Evolutionary conservation across 805 yeast genomes (phyloP), one percentile per base, ranked within the genome.

Genomic region (Nakazawaea molendinolei): DNA sequence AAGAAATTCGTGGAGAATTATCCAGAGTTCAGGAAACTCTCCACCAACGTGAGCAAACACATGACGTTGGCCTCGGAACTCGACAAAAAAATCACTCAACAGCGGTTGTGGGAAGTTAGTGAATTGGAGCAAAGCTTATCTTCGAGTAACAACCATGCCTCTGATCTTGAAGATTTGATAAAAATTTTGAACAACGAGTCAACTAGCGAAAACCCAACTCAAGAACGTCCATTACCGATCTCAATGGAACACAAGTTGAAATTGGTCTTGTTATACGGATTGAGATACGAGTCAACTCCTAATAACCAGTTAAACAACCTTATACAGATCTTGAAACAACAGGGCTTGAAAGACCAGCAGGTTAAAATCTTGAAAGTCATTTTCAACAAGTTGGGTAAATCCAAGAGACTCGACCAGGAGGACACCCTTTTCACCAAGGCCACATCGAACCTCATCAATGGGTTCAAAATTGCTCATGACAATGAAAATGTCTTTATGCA

Each of bases 21-120:
- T 50, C 99, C 99, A 1, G 98, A 92, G 54, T 89, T 85, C 55
- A 80, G 86, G 46, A 86, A 84, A 52, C 65, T 90, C 23, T 83
- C 95, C 8, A 78, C 86, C 23, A 90, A 89, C 53, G 86, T 92
- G 8, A 74, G 94, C 21, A 92, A 90, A 51, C 98, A 92, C 58
- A 87, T 92, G 71, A 76, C 94, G 15, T 67, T 92, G 16, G 89
- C 90, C 6, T 74, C 90, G 17, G 97, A 90, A 51, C 71, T 92
- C 37, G 94, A 87, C 50, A 74, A 79, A 40, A 71, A 73, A 42
- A 83, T 92, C 27, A 75, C 79, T 22, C 50, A 58, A 15, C 64
- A 67, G 37, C 67, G 83, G 44, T 63, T 90, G 35, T 84, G 96
- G 82, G 86, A 80, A 41, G 72, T 87, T 3, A 82, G 95, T 44